Percentiles rank a stretch among this genome's conserved stretches.
Evolutionary conservation across 2,329 filamentous ascomycete genomes (phyloP).

Genomic region (Eutypa lata): DNA sequence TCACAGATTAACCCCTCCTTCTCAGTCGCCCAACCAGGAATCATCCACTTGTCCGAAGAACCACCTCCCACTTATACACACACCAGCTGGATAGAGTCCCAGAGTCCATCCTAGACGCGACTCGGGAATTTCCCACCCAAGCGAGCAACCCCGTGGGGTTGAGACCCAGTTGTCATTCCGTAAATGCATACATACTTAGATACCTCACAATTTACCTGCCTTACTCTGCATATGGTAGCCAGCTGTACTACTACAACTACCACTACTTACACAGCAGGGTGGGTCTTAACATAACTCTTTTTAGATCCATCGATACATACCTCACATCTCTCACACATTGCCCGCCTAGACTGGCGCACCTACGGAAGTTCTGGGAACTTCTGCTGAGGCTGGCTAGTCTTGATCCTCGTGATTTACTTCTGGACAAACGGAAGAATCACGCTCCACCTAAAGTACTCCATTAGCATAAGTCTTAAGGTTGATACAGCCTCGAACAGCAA

Average conservation of each 20-base stretch:
- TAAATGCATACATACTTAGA: not conserved
- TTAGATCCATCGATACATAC: not conserved
- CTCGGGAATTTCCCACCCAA: not conserved
- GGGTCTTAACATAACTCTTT: not conserved
- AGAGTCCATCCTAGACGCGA: slow-evolving; percentile 12
- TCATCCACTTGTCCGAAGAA: slow-evolving; percentile 30
- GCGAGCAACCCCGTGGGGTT: not conserved
- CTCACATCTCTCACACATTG: not conserved
- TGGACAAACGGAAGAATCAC: not conserved
- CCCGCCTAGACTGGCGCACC: not conserved
- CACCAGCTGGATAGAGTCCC: not conserved
- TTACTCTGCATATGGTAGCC: not conserved
- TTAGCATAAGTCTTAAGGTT: not conserved
- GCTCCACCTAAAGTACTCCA: not conserved
- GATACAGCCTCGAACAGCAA: not conserved
- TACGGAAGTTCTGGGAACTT: not conserved
- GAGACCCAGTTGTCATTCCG: not conserved
- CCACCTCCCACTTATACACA: slow-evolving; percentile 3
- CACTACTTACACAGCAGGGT: not conserved
- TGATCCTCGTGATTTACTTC: not conserved
- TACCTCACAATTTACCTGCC: not conserved
- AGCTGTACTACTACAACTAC: not conserved
- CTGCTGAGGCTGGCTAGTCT: not conserved
- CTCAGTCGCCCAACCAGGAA: slow-evolving; percentile 23
- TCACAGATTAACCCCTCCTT: not conserved